Conservation (phyloP, 768 basidiomycete genomes). For the Leccinum aurantiacum region DNA sequence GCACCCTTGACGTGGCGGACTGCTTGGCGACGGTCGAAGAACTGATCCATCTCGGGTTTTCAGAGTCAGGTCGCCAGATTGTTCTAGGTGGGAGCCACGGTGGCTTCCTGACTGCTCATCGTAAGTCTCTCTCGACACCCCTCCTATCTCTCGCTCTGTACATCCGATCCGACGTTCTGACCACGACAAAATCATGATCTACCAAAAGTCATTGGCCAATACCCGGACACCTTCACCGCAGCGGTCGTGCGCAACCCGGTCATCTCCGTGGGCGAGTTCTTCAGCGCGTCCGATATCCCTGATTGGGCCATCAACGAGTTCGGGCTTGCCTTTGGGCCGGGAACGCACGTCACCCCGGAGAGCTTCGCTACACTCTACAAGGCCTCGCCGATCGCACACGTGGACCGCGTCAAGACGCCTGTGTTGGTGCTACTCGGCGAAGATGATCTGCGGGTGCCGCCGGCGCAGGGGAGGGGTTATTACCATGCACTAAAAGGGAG, state of each 20-base stretch:
- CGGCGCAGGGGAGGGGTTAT: constrained; percentile 59
- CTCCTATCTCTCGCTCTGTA: not conserved
- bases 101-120: constrained; percentile 58
- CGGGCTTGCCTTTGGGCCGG: constrained; percentile 34
- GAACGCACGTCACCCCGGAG: constrained; percentile 43
- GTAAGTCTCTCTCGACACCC: not conserved
- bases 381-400: constrained; percentile 57
- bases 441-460: constrained; percentile 60
- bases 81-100: constrained; percentile 70
- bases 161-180: not conserved
- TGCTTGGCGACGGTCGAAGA: constrained; percentile 55
- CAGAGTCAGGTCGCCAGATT: constrained; percentile 51
- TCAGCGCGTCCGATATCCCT: constrained; percentile 56
- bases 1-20: constrained; percentile 64
- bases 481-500: constrained; percentile 41
- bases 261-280: constrained; percentile 55
- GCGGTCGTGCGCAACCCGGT: constrained; percentile 71
- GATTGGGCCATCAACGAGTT: constrained; percentile 60
- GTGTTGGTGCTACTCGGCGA: constrained; percentile 64
- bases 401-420: constrained; percentile 50
- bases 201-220: constrained; percentile 52
- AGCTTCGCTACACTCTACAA: constrained; percentile 44
- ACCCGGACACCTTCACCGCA: constrained; percentile 60
- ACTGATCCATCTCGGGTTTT: constrained; percentile 50
- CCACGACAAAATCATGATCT: not conserved